Base-by-base conservation (phyloP, 129 eudicot genomes). In the Dittrichia graveolens region DNA sequence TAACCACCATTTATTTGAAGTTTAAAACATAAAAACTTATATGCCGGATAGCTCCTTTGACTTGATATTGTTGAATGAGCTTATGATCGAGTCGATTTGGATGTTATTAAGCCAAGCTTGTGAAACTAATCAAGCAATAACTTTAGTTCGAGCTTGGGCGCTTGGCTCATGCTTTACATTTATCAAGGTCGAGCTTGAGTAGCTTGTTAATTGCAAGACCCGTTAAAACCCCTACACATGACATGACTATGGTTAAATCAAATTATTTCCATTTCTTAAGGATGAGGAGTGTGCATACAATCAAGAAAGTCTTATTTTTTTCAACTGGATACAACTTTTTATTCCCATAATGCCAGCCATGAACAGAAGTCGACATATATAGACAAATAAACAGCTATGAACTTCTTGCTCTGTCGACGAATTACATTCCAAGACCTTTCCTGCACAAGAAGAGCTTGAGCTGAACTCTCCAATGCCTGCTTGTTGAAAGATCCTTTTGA, bases 371-470 rank as follows among this genome's bases (percentile, higher is more conserved):
- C 40, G 5, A 60, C 65, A 61, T 2, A 61, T 61, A 61, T 46
- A 11, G 34, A 40, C 72, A 46, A 45, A 45, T 46, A 66, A 31
- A 24, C 58, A 66, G 19, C 13, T 46, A 19, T 66, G 18, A 31
- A 66, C 55, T 66, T 45, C 43, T 72, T 73, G 44, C 62, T 74
- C 55, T 11, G 39, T 37, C 15, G 43, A 52, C 34, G 50, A 6
- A 47, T 13, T 61, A 61, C 61, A 45, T 77, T 77, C 43, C 43
- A 67, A 38, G 50, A 49, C 24, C 47, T 60, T 52, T 77, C 34
- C 31, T 19, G 58, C 34, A 45, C 16, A n/a, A 74, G 44, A 52
- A 52, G 52, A 62, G 63, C 54, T 48, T 37, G 53, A 62, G 12
- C n/a, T 45, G 19, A 72, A 37, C 61, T 56, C 67, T 66, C 67